Evolutionary conservation across 352 stramenopile genomes (phyloP).

Genomic region (Globisporangium spiculum): DNA sequence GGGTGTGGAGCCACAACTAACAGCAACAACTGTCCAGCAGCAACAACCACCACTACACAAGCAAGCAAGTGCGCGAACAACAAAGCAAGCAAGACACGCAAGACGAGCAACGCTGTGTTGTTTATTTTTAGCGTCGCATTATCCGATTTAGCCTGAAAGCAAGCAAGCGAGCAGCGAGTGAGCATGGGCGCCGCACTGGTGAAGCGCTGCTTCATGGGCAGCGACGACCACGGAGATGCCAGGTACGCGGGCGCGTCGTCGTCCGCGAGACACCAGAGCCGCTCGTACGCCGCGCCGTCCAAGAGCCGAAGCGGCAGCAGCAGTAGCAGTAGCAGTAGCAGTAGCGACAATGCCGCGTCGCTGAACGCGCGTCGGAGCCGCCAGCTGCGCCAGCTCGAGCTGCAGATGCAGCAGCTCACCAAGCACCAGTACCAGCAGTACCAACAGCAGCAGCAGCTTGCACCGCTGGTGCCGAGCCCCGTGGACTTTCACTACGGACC

Average conservation of each 20-base stretch:
- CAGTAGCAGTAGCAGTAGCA: no score
- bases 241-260: background rate
- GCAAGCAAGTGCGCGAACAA: slow-evolving; percentile 3
- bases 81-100: background rate
- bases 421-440: slow-evolving; percentile 9
- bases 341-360: background rate
- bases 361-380: slow-evolving; percentile 11
- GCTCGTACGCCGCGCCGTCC: background rate
- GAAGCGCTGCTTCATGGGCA: slow-evolving; percentile 31
- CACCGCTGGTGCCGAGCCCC: slow-evolving; percentile 6
- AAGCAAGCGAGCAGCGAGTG: background rate
- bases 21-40: background rate
- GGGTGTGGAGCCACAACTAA: background rate
- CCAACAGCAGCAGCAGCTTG: slow-evolving; percentile 5
- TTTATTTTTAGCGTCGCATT: background rate
- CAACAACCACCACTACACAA: background rate
- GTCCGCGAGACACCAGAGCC: background rate
- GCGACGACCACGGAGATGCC: slow-evolving; percentile 8
- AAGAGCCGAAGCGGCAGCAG: background rate
- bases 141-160: background rate
- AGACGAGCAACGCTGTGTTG: background rate
- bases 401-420: slow-evolving; percentile 17
- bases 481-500: slow-evolving; percentile 4
- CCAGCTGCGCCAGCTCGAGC: slow-evolving; percentile 16
- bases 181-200: slow-evolving; percentile 36